Percentiles rank a stretch among this genome's conserved stretches.
Evolutionary conservation across 148 eudicot species (phyloP).

Genomic region (Amaranthus hypochondriacus): DNA sequence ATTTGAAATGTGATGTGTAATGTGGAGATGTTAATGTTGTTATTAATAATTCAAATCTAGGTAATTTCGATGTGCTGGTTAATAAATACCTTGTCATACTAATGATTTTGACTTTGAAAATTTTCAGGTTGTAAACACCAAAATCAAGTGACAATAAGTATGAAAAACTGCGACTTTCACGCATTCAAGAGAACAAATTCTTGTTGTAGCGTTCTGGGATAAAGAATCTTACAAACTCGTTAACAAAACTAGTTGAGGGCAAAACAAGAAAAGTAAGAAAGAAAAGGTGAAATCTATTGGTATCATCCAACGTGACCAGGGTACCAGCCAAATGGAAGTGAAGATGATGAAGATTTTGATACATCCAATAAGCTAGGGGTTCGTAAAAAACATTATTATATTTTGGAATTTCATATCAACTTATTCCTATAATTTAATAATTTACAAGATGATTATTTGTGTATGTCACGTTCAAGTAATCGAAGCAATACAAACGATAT

Average conservation of each 20-base stretch:
- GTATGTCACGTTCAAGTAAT: background rate
- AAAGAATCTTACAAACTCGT: background rate
- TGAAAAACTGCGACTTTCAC: background rate
- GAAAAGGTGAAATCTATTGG: background rate
- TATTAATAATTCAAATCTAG: no score
- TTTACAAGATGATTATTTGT: background rate
- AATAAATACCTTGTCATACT: no score
- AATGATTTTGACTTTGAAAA: no score
- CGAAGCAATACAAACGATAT: background rate
- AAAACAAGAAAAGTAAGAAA: background rate
- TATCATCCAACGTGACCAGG: background rate
- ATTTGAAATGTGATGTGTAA: no score
- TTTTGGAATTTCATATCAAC: background rate
- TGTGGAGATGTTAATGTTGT: no score
- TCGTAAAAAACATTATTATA: background rate
- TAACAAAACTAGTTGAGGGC: background rate
- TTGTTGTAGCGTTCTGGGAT: background rate
- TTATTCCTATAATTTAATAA: background rate
- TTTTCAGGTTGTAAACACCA: no score
- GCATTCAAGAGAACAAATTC: background rate
- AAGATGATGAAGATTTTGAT: background rate
- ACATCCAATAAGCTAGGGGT: background rate
- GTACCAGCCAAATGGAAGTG: background rate
- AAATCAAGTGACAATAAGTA: background rate
- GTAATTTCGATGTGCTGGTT: no score